A percentile compares a stretch with the other conserved stretches of the same genome.
Evolutionary conservation across 352 stramenopile species (phyloP).

Genomic region (Globisporangium emineosum): DNA sequence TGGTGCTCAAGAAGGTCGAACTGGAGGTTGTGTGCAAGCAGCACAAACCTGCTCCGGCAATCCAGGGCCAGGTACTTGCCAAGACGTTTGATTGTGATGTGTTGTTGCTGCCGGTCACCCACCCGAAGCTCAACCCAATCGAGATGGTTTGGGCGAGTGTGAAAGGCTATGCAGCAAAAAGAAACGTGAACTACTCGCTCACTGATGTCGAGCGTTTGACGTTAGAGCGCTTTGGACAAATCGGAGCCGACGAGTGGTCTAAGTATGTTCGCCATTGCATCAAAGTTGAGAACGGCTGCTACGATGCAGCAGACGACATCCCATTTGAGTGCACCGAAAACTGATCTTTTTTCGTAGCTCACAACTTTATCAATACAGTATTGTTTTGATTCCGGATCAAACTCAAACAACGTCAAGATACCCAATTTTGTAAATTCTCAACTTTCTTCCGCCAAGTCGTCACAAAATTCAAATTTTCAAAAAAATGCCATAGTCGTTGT

Average conservation of each 20-base stretch:
- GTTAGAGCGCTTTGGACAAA: too few species aligned
- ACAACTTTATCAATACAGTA: neutral
- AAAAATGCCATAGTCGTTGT: neutral
- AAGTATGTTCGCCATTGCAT: conserved; percentile 4
- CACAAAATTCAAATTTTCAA: conserved; percentile 3
- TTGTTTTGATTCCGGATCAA: neutral
- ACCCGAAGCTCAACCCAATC: conserved; percentile 12
- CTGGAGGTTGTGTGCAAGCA: conserved; percentile 14
- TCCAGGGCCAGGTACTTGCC: conserved; percentile 9
- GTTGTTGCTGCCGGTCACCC: conserved; percentile 10
- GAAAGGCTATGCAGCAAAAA: conserved; percentile 15
- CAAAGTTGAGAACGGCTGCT: too few species aligned
- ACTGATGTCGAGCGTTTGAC: too few species aligned
- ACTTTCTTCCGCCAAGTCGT: neutral
- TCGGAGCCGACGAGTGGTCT: neutral
- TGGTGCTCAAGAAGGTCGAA: conserved; percentile 14
- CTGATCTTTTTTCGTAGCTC: neutral
- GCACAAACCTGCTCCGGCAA: conserved; percentile 14
- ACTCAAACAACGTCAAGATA: too few species aligned
- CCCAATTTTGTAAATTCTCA: too few species aligned
- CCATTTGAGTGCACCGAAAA: conserved; percentile 3
- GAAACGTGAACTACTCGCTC: neutral
- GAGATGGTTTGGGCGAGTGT: conserved; percentile 18
- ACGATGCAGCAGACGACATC: too few species aligned
- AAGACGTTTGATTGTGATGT: conserved; percentile 13